A percentile compares a stretch with the other conserved stretches of the same genome.
phyloP scores from a whole-genome alignment of 306 rosid species.

The Trifolium fragiferum region DNA sequence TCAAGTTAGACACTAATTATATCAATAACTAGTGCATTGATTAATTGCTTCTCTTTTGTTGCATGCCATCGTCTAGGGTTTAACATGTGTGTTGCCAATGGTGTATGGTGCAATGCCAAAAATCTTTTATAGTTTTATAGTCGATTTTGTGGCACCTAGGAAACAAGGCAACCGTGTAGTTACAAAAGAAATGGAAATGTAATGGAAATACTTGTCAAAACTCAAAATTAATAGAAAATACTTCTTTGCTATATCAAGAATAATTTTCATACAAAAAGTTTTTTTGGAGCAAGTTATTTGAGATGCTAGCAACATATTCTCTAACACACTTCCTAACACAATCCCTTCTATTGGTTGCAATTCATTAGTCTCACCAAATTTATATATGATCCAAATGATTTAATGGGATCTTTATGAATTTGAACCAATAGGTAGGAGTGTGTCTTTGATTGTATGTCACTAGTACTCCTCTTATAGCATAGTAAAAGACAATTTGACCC shows the following conservation, averaged over 20 bases:
- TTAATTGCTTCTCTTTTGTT: constrained; percentile 26
- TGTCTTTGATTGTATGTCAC: too few relatives aligned
- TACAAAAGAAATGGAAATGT: constrained; percentile 9
- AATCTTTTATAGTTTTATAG: constrained; percentile 10
- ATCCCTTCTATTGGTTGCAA: not conserved
- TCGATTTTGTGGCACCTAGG: not conserved
- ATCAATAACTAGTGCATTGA: constrained; percentile 17
- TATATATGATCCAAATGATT: too few relatives aligned
- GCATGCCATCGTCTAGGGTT: constrained; percentile 36
- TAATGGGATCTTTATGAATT: too few relatives aligned
- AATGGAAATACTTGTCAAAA: too few relatives aligned
- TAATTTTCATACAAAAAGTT: not conserved
- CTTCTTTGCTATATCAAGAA: constrained; percentile 7
- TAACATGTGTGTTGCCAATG: not conserved
- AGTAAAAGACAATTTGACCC: too few relatives aligned
- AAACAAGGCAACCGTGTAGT: not conserved
- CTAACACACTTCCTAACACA: not conserved
- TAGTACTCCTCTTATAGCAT: too few relatives aligned
- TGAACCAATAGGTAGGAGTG: not conserved
- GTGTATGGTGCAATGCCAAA: constrained; percentile 11
- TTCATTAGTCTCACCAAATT: not conserved
- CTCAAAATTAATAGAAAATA: too few relatives aligned
- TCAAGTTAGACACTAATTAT: constrained; percentile 6
- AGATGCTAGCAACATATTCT: not conserved
- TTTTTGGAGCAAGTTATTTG: too few relatives aligned